These are phyloP conservation scores for Bruguiera sexangula DNA, from an alignment of 345 rosid genomes.

Conservation along the genomic window DNA sequence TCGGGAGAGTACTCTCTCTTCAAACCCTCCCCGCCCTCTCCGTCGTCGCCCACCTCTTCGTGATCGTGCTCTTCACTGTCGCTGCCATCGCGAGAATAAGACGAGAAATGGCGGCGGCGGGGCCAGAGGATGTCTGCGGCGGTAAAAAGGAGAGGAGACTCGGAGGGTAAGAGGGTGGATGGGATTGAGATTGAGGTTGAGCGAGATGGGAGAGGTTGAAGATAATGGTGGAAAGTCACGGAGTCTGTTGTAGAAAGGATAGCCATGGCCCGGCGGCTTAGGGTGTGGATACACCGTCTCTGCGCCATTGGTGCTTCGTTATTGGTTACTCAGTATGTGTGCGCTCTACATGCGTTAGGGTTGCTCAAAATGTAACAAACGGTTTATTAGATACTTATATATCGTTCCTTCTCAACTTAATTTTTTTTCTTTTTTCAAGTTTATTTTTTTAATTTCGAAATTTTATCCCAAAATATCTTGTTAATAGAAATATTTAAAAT, in stretches of 20 bases:
- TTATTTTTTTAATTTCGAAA: too few relatives aligned
- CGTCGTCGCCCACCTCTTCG: not conserved
- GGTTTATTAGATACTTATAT: too few relatives aligned
- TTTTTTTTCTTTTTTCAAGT: too few relatives aligned
- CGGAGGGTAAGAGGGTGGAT: slow-evolving; percentile 13
- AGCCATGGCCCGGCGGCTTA: slow-evolving; percentile 45
- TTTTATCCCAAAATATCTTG: too few relatives aligned
- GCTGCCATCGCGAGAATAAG: slow-evolving; percentile 28
- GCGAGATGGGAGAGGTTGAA: slow-evolving; percentile 1
- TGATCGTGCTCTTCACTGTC: slow-evolving; percentile 20
- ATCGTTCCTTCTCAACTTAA: too few relatives aligned
- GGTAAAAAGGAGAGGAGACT: slow-evolving; percentile 9
- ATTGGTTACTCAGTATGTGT: not conserved
- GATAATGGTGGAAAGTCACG: slow-evolving; percentile 11
- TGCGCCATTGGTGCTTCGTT: slow-evolving; percentile 47
- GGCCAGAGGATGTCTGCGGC: slow-evolving; percentile 19
- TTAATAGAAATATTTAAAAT: too few relatives aligned
- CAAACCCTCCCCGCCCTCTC: slow-evolving; percentile 1
- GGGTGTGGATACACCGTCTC: slow-evolving; percentile 56
- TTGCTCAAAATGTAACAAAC: too few relatives aligned
- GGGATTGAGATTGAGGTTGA: slow-evolving; percentile 8
- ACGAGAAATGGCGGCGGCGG: slow-evolving; percentile 43
- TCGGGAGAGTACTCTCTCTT: slow-evolving; percentile 54
- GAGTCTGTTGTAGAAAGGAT: slow-evolving; percentile 28
- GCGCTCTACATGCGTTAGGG: too few relatives aligned